Percentiles rank a stretch among this genome's conserved stretches.
These are phyloP conservation scores for Pythium aquatile DNA, from an alignment of 352 stramenopile genomes.

Conservation along the genomic window DNA sequence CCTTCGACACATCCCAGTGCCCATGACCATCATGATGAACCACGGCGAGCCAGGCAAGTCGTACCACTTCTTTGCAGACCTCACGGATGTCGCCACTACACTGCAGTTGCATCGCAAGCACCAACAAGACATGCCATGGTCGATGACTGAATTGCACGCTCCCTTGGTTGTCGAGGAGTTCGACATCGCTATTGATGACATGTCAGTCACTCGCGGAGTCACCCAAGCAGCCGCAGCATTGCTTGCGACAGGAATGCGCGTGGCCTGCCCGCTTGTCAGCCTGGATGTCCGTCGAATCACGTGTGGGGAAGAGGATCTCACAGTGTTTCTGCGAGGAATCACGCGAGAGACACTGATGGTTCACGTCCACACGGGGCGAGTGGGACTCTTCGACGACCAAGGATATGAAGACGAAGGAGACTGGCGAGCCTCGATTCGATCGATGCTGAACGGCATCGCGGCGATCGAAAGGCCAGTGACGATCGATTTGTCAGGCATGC, in stretches of 20 bases:
- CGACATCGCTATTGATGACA: neutral
- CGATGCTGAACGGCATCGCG: neutral
- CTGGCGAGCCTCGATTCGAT: neutral
- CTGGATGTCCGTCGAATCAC: neutral
- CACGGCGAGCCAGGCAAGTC: neutral
- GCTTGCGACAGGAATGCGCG: neutral
- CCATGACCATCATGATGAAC: neutral
- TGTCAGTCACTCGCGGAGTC: neutral
- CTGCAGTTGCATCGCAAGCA: neutral
- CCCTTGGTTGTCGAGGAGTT: neutral
- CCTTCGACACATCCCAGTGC: neutral
- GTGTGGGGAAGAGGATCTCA: neutral
- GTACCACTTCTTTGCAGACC: neutral
- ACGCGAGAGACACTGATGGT: neutral
- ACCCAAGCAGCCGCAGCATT: neutral
- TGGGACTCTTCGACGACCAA: neutral
- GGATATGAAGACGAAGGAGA: neutral
- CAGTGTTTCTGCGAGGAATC: neutral
- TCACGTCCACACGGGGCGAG: neutral
- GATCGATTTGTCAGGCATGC: neutral
- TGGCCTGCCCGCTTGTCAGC: neutral
- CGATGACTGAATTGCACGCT: neutral
- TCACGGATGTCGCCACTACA: neutral
- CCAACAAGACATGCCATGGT: neutral
- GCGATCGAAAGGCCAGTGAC: neutral